Conservation (phyloP, 345 rosid species). For the Salix viminalis region DNA sequence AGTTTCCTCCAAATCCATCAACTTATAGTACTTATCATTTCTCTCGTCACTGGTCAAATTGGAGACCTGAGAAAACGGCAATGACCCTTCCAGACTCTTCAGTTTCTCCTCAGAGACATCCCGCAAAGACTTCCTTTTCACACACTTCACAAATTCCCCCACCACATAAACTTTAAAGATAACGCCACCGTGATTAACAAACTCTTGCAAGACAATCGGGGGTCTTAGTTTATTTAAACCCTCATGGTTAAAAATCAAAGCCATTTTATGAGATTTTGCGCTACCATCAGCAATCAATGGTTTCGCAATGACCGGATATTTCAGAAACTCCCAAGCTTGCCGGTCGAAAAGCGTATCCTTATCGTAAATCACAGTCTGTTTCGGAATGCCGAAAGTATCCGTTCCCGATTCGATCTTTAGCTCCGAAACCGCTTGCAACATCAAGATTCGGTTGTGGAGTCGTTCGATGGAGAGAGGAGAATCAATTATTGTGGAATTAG, state of each 20-base stretch:
- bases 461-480: constrained; percentile 44
- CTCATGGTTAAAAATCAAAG: constrained; percentile 45
- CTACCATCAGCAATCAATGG: constrained; percentile 58
- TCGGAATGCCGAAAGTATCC: constrained; percentile 46
- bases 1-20: constrained; percentile 35
- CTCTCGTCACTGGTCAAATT: constrained; percentile 36
- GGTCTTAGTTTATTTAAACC: constrained; percentile 48
- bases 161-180: constrained; percentile 59
- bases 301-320: constrained; percentile 62
- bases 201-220: constrained; percentile 62
- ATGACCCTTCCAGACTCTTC: constrained; percentile 33
- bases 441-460: constrained; percentile 50
- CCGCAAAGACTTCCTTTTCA: constrained; percentile 54
- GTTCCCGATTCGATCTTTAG: constrained; percentile 30
- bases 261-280: constrained; percentile 56
- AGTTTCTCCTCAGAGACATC: constrained; percentile 51
- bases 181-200: constrained; percentile 66
- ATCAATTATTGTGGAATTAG: constrained; percentile 39
- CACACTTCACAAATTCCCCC: constrained; percentile 51
- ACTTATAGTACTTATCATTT: constrained; percentile 30
- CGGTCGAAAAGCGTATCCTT: constrained; percentile 36
- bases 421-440: constrained; percentile 56
- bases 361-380: constrained; percentile 54
- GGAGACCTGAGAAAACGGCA: constrained; percentile 54
- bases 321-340: constrained; percentile 35